Conservation (phyloP, 2,329 filamentous ascomycete genomes). For the Tetracladium maxilliforme region DNA sequence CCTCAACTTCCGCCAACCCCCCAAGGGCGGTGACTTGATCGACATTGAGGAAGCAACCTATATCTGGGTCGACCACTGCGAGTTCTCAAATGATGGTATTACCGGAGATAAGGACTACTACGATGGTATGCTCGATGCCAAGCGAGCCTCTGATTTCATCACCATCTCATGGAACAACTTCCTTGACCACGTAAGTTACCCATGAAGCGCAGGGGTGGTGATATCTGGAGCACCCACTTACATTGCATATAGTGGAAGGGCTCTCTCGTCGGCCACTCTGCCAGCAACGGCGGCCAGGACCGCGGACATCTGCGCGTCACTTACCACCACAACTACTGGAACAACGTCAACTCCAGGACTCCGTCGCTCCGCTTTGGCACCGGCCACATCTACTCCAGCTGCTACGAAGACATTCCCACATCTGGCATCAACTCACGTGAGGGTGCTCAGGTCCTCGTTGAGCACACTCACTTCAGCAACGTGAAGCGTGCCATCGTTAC, state of each 20-base stretch:
- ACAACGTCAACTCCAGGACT: slow-evolving; percentile 7
- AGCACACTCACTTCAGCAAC: slow-evolving; percentile 15
- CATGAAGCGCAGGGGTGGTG: too few species aligned
- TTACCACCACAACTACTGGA: slow-evolving; percentile 10
- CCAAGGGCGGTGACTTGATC: slow-evolving; percentile 28
- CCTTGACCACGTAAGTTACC: slow-evolving; percentile 29
- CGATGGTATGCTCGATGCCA: slow-evolving; percentile 27
- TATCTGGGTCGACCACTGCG: slow-evolving; percentile 16
- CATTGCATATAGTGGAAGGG: too few species aligned
- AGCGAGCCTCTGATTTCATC: slow-evolving; percentile 25
- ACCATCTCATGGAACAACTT: slow-evolving; percentile 26
- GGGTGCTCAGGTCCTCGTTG: slow-evolving; percentile 24
- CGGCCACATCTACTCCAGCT: slow-evolving; percentile 4
- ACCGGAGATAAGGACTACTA: too few species aligned
- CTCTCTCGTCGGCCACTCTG: slow-evolving; percentile 13
- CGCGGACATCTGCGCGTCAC: slow-evolving; percentile 12
- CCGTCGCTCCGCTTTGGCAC: slow-evolving; percentile 5
- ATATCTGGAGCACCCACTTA: too few species aligned
- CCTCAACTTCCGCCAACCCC: slow-evolving; percentile 28
- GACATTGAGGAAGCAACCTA: slow-evolving; percentile 22
- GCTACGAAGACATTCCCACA: slow-evolving; percentile 18
- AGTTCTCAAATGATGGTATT: slow-evolving; percentile 9
- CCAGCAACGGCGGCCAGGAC: slow-evolving; percentile 11
- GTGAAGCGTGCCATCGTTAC: slow-evolving; percentile 1
- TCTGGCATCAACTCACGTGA: slow-evolving; percentile 25